These are phyloP conservation scores for Beauveria brongniartii DNA, from an alignment of 2,329 filamentous ascomycete genomes.

Conservation along the genomic window DNA sequence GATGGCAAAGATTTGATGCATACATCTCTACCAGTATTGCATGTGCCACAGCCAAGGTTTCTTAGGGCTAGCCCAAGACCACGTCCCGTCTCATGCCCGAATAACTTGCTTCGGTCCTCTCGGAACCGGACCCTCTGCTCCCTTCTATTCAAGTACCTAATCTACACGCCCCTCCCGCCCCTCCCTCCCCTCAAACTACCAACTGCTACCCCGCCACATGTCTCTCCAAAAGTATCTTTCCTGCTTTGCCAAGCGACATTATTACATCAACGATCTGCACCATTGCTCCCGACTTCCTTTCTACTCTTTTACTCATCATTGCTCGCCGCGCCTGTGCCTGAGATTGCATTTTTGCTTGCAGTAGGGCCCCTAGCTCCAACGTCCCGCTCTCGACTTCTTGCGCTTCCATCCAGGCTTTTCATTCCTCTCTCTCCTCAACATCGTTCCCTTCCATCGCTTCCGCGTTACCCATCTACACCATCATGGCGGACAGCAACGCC, in stretches of 20 bases:
- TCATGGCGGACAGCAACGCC: conserved; percentile 6
- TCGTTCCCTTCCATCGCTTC: neutral
- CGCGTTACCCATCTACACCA: neutral
- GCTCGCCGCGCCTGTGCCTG: neutral
- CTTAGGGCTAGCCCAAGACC: neutral
- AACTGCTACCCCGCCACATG: neutral
- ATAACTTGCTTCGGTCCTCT: neutral
- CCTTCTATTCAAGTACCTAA: neutral
- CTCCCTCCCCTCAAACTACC: neutral
- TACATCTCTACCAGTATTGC: too few species aligned
- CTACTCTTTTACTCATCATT: neutral
- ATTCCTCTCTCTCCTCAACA: neutral
- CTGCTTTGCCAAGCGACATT: neutral
- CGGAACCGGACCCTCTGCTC: conserved; percentile 5
- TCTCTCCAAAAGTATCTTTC: neutral
- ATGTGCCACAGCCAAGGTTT: neutral
- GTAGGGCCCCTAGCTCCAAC: neutral
- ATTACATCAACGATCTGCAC: conserved; percentile 10
- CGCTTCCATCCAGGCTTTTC: neutral
- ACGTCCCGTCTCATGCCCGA: neutral
- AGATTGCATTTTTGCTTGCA: neutral
- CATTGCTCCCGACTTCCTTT: neutral
- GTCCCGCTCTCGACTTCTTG: neutral
- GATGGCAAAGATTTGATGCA: too few species aligned
- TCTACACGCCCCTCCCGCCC: neutral